Base-by-base conservation (phyloP, 305 asterid genomes). In the Petunia hybrid region DNA sequence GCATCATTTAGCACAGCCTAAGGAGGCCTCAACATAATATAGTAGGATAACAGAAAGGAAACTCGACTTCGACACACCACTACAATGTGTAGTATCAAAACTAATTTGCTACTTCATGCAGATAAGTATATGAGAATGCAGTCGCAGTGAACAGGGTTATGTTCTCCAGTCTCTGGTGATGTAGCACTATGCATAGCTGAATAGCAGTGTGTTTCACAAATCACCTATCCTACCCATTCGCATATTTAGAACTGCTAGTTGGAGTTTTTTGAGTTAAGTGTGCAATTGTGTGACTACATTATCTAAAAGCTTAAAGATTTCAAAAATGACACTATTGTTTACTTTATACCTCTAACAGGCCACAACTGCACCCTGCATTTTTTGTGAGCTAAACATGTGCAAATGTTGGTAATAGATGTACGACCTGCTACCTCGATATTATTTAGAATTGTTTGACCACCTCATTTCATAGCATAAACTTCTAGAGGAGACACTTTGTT, bases 111-210 rank as follows among this genome's bases (percentile, higher is more conserved):
- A 70, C 59, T 22, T 22, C 31, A 22, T 22, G 31, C 31, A 22
- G 31, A 22, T 22, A 22, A 61, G 35, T 46, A 71, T 48, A 48
- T 6, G 62, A 71, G 35, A 31, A 48, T 51, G 78, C 62, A 73
- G 51, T 73, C 36, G 31, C 62, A 48, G 35, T 71, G 61, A 71
- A 73, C 13, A 12, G 46, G 46, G 61, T 48, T 31, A 42, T 16
- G 13, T 48, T 48, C 45, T 48, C 78, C 46, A 36, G 77, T 71
- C 61, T 35, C 61, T 5, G 22, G 13, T 3, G 62, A 73, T 12
- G 62, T 73, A 48, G 45, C 62, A 73, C 78, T 13, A 35, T 13
- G 78, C 62, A 48, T 73, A 48, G 62, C 12, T 48, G 78, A 73
- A 48, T 73, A 10, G 42, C 78, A 71, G 48, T 46, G 35, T 46